Conservation (phyloP, 495 filamentous ascomycete genomes). For the Penicillium argentinense region DNA sequence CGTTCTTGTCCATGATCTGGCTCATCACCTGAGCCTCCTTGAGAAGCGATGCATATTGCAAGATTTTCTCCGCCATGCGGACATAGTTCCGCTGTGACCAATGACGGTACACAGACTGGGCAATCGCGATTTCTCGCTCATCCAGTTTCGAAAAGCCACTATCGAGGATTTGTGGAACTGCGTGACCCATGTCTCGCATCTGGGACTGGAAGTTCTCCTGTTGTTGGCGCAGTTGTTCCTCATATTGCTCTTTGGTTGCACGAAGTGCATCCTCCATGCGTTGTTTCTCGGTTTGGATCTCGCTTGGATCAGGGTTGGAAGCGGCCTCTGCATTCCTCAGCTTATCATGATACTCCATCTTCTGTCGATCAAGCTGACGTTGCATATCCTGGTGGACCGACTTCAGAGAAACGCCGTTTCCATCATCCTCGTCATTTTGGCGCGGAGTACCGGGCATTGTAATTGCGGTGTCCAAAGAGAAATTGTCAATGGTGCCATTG, state of each 20-base stretch:
- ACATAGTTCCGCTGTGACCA: constrained; percentile 89
- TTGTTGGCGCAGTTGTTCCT: constrained; percentile 72
- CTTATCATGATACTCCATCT: constrained; percentile 74
- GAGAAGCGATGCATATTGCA: constrained; percentile 80
- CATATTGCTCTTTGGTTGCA: constrained; percentile 81
- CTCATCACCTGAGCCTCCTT: constrained; percentile 99
- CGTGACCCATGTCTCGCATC: constrained; percentile 59
- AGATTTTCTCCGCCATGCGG: constrained; percentile 87
- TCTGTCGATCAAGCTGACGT: constrained; percentile 80
- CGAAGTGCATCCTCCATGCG: constrained; percentile 83
- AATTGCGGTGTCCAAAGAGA: constrained; percentile 90
- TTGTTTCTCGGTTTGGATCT: constrained; percentile 79
- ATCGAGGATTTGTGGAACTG: constrained; percentile 46
- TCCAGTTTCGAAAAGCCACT: constrained; percentile 61
- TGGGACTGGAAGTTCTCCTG: constrained; percentile 74
- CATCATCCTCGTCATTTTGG: constrained; percentile 66
- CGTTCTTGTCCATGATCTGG: constrained; percentile 89
- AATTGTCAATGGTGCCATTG: constrained; percentile 92
- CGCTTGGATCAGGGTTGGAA: constrained; percentile 75
- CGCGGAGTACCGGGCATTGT: constrained; percentile 93
- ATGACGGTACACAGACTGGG: constrained; percentile 61
- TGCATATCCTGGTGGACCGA: constrained; percentile 87
- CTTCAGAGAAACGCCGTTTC: constrained; percentile 59
- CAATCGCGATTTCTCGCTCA: constrained; percentile 66
- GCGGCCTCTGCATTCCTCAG: constrained; percentile 73